Conservation (phyloP, 1,284 basidiomycete genomes). For the Ceraceosorus bombacis region DNA sequence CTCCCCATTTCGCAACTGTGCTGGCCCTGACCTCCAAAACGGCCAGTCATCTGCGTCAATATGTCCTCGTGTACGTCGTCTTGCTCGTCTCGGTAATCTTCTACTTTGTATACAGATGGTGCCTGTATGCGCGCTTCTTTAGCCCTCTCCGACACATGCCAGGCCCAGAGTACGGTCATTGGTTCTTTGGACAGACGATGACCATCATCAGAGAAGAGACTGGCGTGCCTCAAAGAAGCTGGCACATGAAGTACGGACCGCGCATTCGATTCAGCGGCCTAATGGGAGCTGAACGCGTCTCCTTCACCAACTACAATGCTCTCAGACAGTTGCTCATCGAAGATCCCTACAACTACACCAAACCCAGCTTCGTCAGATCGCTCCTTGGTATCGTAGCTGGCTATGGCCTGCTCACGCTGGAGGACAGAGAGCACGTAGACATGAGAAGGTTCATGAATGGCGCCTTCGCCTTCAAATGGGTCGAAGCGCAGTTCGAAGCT, state of each 20-base stretch:
- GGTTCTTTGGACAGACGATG: conserved; percentile 5
- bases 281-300: conserved; percentile 23
- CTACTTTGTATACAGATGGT: conserved; percentile 2
- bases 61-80: neutral
- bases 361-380: neutral
- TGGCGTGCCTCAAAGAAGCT: neutral
- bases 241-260: conserved; percentile 8
- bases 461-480: conserved; percentile 29
- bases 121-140: conserved; percentile 7
- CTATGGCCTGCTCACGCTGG: conserved; percentile 29
- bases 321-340: conserved; percentile 27
- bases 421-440: conserved; percentile 29
- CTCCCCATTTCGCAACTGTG: too few relatives aligned
- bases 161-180: conserved; percentile 7
- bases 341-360: conserved; percentile 20
- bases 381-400: conserved; percentile 13
- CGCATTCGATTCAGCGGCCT: conserved; percentile 20
- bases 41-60: too few relatives aligned
- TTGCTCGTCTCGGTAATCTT: neutral
- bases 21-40: too few relatives aligned
- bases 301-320: conserved; percentile 20
- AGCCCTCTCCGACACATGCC: conserved; percentile 4
- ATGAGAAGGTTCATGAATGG: conserved; percentile 38
- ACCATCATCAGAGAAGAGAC: conserved; percentile 1
- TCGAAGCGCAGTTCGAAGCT: conserved; percentile 32